Conservation (phyloP, 257 asterid species). For the Knoxia roxburghii region DNA sequence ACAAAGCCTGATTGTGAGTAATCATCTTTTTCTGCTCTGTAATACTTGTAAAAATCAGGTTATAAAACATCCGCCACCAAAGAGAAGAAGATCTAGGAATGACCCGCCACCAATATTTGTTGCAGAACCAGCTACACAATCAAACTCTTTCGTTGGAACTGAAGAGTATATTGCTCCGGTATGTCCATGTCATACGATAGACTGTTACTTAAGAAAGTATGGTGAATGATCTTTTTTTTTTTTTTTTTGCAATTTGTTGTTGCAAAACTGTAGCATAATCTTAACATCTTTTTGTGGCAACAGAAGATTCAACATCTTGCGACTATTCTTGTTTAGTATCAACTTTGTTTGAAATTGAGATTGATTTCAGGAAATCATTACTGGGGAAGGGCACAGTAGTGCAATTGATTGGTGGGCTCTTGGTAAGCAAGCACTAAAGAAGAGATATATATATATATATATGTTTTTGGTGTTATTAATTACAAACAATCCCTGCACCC, state of each 20-base stretch:
- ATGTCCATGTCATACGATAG: constrained; percentile 20
- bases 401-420: constrained; percentile 99
- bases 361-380: constrained; percentile 82
- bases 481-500: too few relatives aligned
- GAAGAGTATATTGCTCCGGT: constrained; percentile 99
- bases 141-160: constrained; percentile 96
- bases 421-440: too few relatives aligned
- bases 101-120: constrained; percentile 77
- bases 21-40: not conserved
- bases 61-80: constrained; percentile 57
- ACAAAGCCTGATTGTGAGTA: too few relatives aligned
- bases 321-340: too few relatives aligned
- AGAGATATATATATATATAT: not conserved
- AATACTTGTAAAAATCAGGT: constrained; percentile 40
- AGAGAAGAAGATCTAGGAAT: constrained; percentile 58
- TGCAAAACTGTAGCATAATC: too few relatives aligned
- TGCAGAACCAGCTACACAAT: constrained; percentile 85
- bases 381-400: constrained; percentile 88
- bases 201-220: too few relatives aligned
- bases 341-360: not conserved
- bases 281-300: too few relatives aligned
- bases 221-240: too few relatives aligned
- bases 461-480: not conserved
- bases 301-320: too few relatives aligned
- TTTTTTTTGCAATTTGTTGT: too few relatives aligned